Conservation (phyloP, 345 rosid species). For the Brassica napus region DNA sequence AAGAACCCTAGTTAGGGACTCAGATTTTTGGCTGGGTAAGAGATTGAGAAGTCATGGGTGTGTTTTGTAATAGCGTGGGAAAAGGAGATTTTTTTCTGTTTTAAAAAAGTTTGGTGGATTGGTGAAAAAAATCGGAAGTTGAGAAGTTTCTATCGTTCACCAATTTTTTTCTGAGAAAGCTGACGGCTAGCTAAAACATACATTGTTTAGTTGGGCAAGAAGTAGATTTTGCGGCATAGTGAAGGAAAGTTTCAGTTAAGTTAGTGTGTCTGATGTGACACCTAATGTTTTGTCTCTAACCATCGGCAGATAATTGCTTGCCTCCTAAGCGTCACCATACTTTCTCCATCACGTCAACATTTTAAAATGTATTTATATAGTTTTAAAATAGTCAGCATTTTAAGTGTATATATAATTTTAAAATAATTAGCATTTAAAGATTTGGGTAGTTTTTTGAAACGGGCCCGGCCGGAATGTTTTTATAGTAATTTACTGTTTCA, state of each 20-base stretch:
- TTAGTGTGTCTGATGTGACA: constrained; percentile 25
- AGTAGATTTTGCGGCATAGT: constrained; percentile 61
- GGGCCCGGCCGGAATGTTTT: background rate
- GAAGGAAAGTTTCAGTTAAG: constrained; percentile 60
- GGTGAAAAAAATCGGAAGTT: constrained; percentile 53
- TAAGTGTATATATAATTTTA: no score
- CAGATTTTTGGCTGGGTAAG: constrained; percentile 12
- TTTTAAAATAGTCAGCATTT: no score
- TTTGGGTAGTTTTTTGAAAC: background rate
- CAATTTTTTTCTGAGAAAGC: constrained; percentile 18
- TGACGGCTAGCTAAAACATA: constrained; percentile 33
- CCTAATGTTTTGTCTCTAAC: constrained; percentile 24
- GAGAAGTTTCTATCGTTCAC: constrained; percentile 60
- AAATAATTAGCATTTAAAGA: no score
- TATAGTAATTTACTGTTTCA: no score
- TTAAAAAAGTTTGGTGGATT: constrained; percentile 45
- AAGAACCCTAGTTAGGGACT: constrained; percentile 28
- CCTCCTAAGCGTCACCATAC: constrained; percentile 34
- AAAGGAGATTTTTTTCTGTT: constrained; percentile 12
- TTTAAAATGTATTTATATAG: background rate
- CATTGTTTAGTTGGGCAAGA: constrained; percentile 31
- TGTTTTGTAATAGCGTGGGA: constrained; percentile 28
- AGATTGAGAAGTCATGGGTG: constrained; percentile 27
- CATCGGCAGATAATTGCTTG: constrained; percentile 36
- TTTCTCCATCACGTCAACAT: constrained; percentile 14